Conservation (phyloP, 2,329 filamentous ascomycete genomes). For the Aspergillus quadrilineatus region DNA sequence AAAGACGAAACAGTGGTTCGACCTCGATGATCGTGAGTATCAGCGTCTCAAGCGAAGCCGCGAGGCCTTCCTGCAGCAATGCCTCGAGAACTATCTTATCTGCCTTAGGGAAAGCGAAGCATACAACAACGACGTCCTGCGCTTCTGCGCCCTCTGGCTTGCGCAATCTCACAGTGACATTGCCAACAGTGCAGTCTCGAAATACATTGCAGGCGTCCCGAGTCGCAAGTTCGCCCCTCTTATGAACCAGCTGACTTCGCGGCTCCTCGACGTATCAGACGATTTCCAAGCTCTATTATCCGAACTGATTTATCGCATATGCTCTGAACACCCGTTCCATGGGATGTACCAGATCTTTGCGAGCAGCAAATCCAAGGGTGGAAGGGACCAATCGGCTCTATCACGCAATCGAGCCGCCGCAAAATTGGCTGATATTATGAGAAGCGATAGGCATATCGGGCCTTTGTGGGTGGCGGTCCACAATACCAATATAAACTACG, state of each 20-base stretch:
- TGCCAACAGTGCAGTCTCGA: slow-evolving; percentile 74
- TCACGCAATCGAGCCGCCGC: slow-evolving; percentile 73
- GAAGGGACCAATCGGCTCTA: slow-evolving; percentile 70
- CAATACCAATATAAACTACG: slow-evolving; percentile 67
- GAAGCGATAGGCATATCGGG: slow-evolving; percentile 52
- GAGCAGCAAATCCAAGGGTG: slow-evolving; percentile 64
- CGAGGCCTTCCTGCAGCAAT: slow-evolving; percentile 79
- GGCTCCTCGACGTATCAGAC: slow-evolving; percentile 68
- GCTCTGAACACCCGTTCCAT: slow-evolving; percentile 90
- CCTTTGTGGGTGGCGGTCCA: slow-evolving; percentile 70
- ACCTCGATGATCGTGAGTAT: slow-evolving; percentile 86
- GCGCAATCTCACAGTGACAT: slow-evolving; percentile 74
- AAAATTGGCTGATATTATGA: slow-evolving; percentile 63
- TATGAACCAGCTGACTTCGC: slow-evolving; percentile 96
- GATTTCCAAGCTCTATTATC: slow-evolving; percentile 76
- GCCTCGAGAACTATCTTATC: slow-evolving; percentile 88
- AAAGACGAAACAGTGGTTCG: slow-evolving; percentile 82
- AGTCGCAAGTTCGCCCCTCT: slow-evolving; percentile 88
- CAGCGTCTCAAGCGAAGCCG: slow-evolving; percentile 73
- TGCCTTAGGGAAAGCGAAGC: slow-evolving; percentile 81
- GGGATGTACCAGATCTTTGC: slow-evolving; percentile 97
- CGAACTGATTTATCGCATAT: slow-evolving; percentile 76
- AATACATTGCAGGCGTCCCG: slow-evolving; percentile 70
- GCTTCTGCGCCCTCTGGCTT: slow-evolving; percentile 92
- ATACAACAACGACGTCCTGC: slow-evolving; percentile 83